phyloP scores from a whole-genome alignment of 2,329 filamentous ascomycete species.

The Fusarium sp. region DNA sequence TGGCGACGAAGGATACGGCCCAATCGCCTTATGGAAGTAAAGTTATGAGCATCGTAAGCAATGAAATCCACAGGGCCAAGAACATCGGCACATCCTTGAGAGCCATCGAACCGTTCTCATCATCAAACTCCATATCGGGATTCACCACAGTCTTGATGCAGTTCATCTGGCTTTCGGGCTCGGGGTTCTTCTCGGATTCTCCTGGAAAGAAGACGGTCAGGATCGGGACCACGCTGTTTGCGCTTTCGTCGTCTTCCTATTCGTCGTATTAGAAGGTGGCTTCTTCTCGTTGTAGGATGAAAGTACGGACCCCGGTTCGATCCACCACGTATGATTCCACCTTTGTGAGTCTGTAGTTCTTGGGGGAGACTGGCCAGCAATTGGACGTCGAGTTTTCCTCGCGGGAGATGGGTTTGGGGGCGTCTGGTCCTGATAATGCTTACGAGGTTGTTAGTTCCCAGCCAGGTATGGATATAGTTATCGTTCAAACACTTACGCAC shows the following conservation, averaged over 20 bases:
- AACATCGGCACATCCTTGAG: neutral
- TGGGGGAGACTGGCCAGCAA: constrained; percentile 23
- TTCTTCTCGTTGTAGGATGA: neutral
- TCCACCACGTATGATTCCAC: constrained; percentile 2
- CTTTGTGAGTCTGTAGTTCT: constrained; percentile 3
- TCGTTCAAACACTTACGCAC: neutral
- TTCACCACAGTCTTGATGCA: constrained; percentile 17
- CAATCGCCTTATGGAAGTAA: neutral
- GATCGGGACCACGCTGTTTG: constrained; percentile 1
- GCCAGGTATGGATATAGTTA: no score
- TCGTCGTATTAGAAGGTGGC: neutral
- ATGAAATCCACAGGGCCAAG: neutral
- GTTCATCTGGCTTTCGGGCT: constrained; percentile 12
- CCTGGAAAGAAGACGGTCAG: constrained; percentile 25
- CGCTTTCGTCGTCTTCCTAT: neutral
- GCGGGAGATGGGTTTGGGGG: neutral
- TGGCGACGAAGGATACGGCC: neutral
- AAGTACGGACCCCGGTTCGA: neutral
- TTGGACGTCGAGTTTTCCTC: constrained; percentile 19
- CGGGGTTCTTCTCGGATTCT: neutral
- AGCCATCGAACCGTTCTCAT: neutral
- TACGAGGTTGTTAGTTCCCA: neutral
- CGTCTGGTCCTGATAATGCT: constrained; percentile 10
- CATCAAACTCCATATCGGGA: neutral
- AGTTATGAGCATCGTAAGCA: neutral